Evolutionary conservation across 164 flowering plant species (phyloP), one percentile per base, ranked within the genome.

Genomic region (Stephania cephalantha): DNA sequence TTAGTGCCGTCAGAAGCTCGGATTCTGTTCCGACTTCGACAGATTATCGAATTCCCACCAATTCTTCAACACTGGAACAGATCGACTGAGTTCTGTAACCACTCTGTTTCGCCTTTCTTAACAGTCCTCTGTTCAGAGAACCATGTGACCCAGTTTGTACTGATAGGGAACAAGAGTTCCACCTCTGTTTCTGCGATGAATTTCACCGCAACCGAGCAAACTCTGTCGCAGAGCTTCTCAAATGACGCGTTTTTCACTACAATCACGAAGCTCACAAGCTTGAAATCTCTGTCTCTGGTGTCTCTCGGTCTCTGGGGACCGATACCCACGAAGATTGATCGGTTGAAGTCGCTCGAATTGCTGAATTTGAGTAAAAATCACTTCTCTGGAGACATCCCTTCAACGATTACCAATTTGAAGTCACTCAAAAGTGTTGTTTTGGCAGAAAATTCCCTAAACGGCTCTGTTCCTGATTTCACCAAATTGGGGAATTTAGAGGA

Each of bases 301-400:
- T 90, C 94, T 1, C 68, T 95, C 45, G 98, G 98, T 1, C 20
- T 95, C 15, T 91, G 97, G 97, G 98, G 98, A 45, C 83, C 87
- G 3, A 72, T 93, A 3, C 94, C 98, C 3, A 46, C 79, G 3
- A 90, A 89, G 72, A 82, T 93, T 74, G 77, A 63, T 70, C 79
- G 91, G 66, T 79, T 95, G 50, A 13, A 31, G 10, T 82, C 90
- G 5, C 93, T 95, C 68, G 84, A 84, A 74, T 84, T 82, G 12
- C 80, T 95, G 10, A 91, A 92, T 68, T 29, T 94, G 18, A 94
- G 91, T 77, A 89, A 92, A 1, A 94, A 94, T 83, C 90, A 82
- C 80, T 80, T 94, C 5, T 79, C 65, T 65, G 97, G 98, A 4
- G 75, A 78, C 66, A 82, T 94, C 44, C 95, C 97, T 0, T 1